A percentile compares a stretch with the other conserved stretches of the same genome.
Evolutionary conservation across 192 early-diverging fungal species (phyloP).

Genomic region (Backusella mclennaniae): DNA sequence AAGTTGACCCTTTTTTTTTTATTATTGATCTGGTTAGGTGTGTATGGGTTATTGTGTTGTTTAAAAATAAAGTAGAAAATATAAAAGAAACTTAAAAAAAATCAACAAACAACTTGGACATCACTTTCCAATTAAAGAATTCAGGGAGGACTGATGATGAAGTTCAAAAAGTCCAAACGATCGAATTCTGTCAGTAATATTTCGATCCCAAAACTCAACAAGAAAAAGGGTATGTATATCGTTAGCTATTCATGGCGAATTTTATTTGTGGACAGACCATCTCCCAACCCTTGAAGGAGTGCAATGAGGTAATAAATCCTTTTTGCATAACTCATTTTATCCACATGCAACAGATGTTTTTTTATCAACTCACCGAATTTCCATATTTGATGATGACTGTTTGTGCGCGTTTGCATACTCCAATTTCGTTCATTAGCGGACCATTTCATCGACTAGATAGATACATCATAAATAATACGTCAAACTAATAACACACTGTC

Average conservation of each 20-base stretch:
- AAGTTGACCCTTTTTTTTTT: neutral
- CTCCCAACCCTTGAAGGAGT: conserved; percentile 3
- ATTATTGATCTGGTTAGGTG: neutral
- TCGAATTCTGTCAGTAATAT: conserved; percentile 4
- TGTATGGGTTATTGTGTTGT: neutral
- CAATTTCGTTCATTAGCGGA: neutral
- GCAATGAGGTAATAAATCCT: neutral
- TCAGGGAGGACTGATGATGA: neutral
- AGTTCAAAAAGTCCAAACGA: neutral
- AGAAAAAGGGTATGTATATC: neutral
- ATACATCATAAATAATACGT: neutral
- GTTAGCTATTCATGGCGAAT: neutral
- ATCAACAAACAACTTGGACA: neutral
- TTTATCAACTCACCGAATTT: neutral
- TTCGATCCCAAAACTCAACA: conserved; percentile 3
- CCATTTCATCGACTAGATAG: neutral
- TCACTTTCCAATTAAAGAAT: conserved; percentile 4
- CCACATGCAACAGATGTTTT: neutral
- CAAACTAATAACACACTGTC: neutral
- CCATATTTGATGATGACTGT: neutral
- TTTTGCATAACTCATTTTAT: conserved; percentile 3
- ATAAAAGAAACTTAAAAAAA: neutral
- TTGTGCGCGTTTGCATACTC: neutral
- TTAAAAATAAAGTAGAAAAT: no score
- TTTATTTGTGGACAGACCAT: conserved; percentile 7